Conservation (phyloP, 192 early-diverging fungal genomes). For the Coemansia furcata region DNA sequence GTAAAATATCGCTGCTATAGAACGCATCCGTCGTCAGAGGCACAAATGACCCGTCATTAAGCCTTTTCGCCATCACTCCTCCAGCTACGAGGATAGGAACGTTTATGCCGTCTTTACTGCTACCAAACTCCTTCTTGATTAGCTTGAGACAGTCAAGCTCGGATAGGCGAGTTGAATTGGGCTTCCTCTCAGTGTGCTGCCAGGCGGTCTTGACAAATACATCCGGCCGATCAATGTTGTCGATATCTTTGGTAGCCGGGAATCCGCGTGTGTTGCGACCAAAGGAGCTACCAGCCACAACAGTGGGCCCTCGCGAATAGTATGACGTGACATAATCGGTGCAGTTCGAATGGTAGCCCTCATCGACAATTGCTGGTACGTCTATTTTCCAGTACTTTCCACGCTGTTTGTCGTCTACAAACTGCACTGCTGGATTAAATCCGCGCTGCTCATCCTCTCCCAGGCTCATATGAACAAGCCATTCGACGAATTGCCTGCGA, state of each 20-base stretch:
- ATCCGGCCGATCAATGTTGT: background rate
- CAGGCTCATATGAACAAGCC: conserved; percentile 7
- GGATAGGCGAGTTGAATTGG: background rate
- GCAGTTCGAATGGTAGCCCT: background rate
- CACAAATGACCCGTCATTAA: background rate
- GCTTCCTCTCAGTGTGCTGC: background rate
- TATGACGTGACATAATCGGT: background rate
- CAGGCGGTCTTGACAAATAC: conserved; percentile 15
- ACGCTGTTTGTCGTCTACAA: background rate
- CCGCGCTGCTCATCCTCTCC: conserved; percentile 4
- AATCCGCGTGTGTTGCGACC: conserved; percentile 16
- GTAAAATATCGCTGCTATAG: background rate
- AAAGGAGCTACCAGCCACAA: conserved; percentile 1
- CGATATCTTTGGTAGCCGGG: background rate
- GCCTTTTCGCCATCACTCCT: conserved; percentile 1
- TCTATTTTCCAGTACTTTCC: background rate
- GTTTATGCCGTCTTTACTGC: background rate
- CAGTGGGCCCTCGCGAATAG: background rate
- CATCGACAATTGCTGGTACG: background rate
- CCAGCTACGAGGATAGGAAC: conserved; percentile 1
- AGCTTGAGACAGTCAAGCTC: background rate
- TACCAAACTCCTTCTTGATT: background rate
- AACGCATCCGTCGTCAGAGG: background rate
- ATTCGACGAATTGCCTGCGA: background rate
- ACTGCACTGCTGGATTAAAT: background rate